Conservation (phyloP, 129 eudicot species). For the Helichrysum umbraculigerum region DNA sequence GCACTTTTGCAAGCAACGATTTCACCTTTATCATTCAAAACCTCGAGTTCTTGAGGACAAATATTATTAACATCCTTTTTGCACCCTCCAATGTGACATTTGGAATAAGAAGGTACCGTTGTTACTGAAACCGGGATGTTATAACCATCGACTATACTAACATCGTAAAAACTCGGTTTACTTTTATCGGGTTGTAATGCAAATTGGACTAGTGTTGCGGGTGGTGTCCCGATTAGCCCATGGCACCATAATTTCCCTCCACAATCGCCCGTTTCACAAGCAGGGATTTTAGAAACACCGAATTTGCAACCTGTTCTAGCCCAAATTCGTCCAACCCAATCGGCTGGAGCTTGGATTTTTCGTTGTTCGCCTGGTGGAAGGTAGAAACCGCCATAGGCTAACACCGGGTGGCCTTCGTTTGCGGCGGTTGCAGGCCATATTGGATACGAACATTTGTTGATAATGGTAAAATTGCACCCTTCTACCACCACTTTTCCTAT, state of each 20-base stretch:
- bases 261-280: constrained; percentile 90
- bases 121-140: constrained; percentile 65
- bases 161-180: constrained; percentile 76
- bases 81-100: constrained; percentile 73
- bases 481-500: constrained; percentile 38
- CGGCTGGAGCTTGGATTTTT: constrained; percentile 57
- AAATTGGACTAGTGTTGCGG: constrained; percentile 70
- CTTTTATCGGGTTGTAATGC: constrained; percentile 55
- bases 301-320: constrained; percentile 88
- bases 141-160: constrained; percentile 85
- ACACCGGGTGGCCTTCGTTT: constrained; percentile 64
- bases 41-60: constrained; percentile 74
- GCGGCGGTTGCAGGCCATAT: constrained; percentile 95
- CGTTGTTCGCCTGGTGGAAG: constrained; percentile 52
- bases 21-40: constrained; percentile 45
- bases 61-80: constrained; percentile 43
- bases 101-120: constrained; percentile 32
- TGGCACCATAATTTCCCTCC: constrained; percentile 64
- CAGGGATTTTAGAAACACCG: constrained; percentile 36
- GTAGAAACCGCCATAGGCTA: constrained; percentile 74
- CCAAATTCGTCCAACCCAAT: constrained; percentile 90
- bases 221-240: constrained; percentile 76
- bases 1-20: constrained; percentile 93
- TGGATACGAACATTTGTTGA: constrained; percentile 77
- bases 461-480: constrained; percentile 57